Base-by-base conservation (phyloP, 2,329 filamentous ascomycete genomes). In the Oidium heveae region DNA sequence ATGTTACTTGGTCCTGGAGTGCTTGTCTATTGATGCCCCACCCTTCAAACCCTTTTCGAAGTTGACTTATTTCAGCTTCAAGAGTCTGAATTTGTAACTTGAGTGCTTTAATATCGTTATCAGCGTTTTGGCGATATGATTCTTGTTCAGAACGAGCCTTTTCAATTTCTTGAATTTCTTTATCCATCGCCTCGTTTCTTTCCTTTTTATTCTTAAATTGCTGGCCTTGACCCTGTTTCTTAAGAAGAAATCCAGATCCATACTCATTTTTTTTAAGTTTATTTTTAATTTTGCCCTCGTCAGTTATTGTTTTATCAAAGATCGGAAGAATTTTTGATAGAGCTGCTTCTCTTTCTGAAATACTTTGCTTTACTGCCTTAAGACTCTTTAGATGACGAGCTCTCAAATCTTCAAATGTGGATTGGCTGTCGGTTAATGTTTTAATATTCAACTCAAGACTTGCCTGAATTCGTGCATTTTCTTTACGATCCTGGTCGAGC, bases 131-230 rank as follows among this genome's bases (percentile, higher is more conserved):
- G 37, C 84, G 78, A 58, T 94, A 87, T 22, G 85, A 84, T 64
- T 88, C 91, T 60, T 93, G 83, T 16, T 79, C 81, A 37, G 80
- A 82, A 33, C 94, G 72, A 5, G 84, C 83, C 37, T 77, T 71
- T 59, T 86, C 83, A 54, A 88, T 77, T 37, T 93, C 84, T 47
- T 84, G 74, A 55, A 96, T 85, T 67, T 95, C 84, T 58, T 78
- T 75, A 57, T 78, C 79, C 52, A 98, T 71, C 73, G 79, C 95
- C 37, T 78, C 76, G 66, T 98, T 89, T 46, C 93, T 81, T 65
- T 96, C 86, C 9, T 77, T 76, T 70, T 94, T 94, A 66, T 79
- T 93, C 63, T 76, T 83, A 67, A 94, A 98, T 58, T 86, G 83
- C 18, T 84, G 82, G 59, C 84, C 87, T 49, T 89, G 82, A 46